A percentile compares a stretch with the other conserved stretches of the same genome.
Conservation (phyloP, 768 basidiomycete species). For the Rhodotorula taiwanensis region DNA sequence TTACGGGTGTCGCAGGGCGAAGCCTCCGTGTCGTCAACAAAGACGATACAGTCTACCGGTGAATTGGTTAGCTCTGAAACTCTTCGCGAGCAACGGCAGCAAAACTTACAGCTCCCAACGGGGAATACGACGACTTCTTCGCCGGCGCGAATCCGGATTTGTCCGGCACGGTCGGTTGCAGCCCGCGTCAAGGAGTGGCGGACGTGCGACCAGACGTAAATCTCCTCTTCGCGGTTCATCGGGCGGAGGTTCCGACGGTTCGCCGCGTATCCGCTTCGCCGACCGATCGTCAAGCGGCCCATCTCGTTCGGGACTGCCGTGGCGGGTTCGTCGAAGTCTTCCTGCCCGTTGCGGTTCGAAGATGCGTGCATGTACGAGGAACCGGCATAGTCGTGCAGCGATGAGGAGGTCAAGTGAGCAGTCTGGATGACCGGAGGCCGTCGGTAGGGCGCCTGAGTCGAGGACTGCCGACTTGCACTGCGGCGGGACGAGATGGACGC, state of each 20-base stretch:
- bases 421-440: slow-evolving; percentile 8
- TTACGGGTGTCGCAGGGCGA: slow-evolving; percentile 12
- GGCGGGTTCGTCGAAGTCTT: neutral
- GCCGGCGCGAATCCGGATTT: neutral
- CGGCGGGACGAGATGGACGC: neutral
- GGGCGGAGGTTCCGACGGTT: neutral
- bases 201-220: slow-evolving; percentile 11
- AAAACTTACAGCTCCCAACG: slow-evolving; percentile 7
- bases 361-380: neutral
- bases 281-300: neutral
- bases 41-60: neutral
- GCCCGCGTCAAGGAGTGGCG: no score
- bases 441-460: slow-evolving; percentile 1
- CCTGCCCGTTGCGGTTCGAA: neutral
- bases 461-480: neutral
- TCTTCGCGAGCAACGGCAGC: no score
- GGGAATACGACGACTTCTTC: slow-evolving; percentile 4
- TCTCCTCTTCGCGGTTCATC: slow-evolving; percentile 12
- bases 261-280: neutral
- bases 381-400: neutral
- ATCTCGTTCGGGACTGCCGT: slow-evolving; percentile 1
- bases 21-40: slow-evolving; percentile 17
- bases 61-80: neutral
- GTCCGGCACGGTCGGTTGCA: no score
- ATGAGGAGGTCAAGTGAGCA: slow-evolving; percentile 4